Conservation (phyloP, 1,284 basidiomycete genomes). For the Neolentinus lepideus region DNA sequence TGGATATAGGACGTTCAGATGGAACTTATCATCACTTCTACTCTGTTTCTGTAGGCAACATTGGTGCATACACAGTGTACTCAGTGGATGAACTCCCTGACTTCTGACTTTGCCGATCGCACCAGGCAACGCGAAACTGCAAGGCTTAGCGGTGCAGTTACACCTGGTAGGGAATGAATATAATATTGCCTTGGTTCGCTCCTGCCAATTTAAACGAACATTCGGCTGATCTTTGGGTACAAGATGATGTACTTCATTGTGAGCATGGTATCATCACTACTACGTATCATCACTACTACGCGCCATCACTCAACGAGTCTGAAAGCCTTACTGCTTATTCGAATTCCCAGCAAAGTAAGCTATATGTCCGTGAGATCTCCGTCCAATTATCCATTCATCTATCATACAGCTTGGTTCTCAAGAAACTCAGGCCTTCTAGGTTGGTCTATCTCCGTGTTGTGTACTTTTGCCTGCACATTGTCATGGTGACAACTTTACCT, state of each 20-base stretch:
- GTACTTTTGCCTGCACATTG: not conserved
- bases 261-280: too few relatives aligned
- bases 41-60: slow-evolving; percentile 44
- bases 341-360: slow-evolving; percentile 53
- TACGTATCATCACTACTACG: slow-evolving; percentile 4
- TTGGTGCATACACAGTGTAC: too few relatives aligned
- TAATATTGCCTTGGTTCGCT: slow-evolving; percentile 54
- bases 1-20: not conserved
- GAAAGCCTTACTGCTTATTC: slow-evolving; percentile 52
- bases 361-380: not conserved
- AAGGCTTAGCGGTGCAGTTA: slow-evolving; percentile 48
- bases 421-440: slow-evolving; percentile 24
- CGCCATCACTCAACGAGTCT: not conserved
- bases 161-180: slow-evolving; percentile 50
- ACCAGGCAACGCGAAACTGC: slow-evolving; percentile 63
- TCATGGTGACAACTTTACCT: too few relatives aligned
- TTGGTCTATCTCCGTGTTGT: not conserved
- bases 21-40: not conserved
- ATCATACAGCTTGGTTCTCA: slow-evolving; percentile 21
- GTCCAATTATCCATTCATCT: not conserved
- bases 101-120: too few relatives aligned
- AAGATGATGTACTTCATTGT: slow-evolving; percentile 71
- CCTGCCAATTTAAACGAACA: not conserved
- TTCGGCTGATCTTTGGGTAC: not conserved
- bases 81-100: too few relatives aligned